Percentiles rank a stretch among this genome's conserved stretches.
These are phyloP conservation scores for Podospora pseudopauciseta DNA, from an alignment of 495 filamentous ascomycete species.

Conservation along the genomic window DNA sequence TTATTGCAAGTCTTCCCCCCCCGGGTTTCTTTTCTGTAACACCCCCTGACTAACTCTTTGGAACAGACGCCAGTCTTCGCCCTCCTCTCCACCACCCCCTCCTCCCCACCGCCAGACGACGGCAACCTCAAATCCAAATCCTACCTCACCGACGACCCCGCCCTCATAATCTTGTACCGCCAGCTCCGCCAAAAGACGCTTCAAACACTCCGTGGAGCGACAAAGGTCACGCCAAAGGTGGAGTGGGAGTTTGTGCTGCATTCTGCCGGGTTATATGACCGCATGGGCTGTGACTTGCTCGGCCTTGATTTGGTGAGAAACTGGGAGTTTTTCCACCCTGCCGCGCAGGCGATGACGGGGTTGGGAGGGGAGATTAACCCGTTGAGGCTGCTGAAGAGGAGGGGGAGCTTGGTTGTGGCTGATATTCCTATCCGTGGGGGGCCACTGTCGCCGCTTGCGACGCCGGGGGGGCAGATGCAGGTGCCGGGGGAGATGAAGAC, in stretches of 20 bases:
- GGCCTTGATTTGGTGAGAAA: conserved; percentile 81
- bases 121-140: conserved; percentile 61
- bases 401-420: conserved; percentile 75
- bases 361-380: conserved; percentile 55
- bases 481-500: conserved; percentile 49
- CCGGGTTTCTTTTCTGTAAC: too few species aligned
- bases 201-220: conserved; percentile 79
- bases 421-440: conserved; percentile 47
- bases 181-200: conserved; percentile 82
- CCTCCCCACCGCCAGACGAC: too few species aligned
- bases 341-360: conserved; percentile 30
- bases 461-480: not conserved
- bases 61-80: conserved; percentile 70
- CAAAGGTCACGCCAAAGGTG: conserved; percentile 69
- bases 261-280: conserved; percentile 80
- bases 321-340: conserved; percentile 75
- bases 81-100: conserved; percentile 47
- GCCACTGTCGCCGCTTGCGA: conserved; percentile 54
- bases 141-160: conserved; percentile 87
- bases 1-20: conserved; percentile 53
- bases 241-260: conserved; percentile 92
- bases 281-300: conserved; percentile 95
- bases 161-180: conserved; percentile 78
- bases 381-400: conserved; percentile 62
- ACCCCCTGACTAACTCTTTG: too few species aligned